phyloP scores from a whole-genome alignment of 2,329 filamentous ascomycete species.

The Pestalotiopsis sp. region DNA sequence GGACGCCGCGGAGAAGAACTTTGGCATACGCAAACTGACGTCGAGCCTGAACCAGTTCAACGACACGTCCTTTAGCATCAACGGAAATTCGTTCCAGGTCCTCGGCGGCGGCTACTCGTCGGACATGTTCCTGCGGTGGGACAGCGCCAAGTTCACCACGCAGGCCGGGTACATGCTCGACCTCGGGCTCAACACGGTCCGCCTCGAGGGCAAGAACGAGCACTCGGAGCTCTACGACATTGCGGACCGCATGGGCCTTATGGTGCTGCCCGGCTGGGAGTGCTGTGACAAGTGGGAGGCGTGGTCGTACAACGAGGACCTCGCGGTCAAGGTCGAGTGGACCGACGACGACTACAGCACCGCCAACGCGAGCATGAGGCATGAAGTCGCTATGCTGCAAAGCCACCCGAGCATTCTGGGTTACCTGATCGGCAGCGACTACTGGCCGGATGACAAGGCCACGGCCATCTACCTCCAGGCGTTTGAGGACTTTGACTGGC shows the following conservation, averaged over 20 bases:
- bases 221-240: constrained; percentile 61
- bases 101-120: constrained; percentile 60
- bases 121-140: constrained; percentile 63
- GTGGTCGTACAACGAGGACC: constrained; percentile 60
- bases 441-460: constrained; percentile 60
- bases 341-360: constrained; percentile 52
- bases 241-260: constrained; percentile 58
- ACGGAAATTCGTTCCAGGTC: constrained; percentile 59
- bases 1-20: constrained; percentile 36
- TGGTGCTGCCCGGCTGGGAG: constrained; percentile 65
- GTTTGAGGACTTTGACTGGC: constrained; percentile 52
- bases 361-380: constrained; percentile 55
- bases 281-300: constrained; percentile 70
- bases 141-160: constrained; percentile 42
- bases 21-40: constrained; percentile 56
- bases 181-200: constrained; percentile 63
- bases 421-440: constrained; percentile 63
- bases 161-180: constrained; percentile 57
- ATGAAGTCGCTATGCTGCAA: constrained; percentile 62
- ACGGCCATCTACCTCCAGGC: constrained; percentile 53
- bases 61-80: constrained; percentile 57
- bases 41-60: constrained; percentile 51
- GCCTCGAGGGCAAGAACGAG: constrained; percentile 65
- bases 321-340: constrained; percentile 45
- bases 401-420: constrained; percentile 58